These are phyloP conservation scores for Fusarium goolgardi DNA, from an alignment of 2,329 filamentous ascomycete genomes.

Conservation along the genomic window DNA sequence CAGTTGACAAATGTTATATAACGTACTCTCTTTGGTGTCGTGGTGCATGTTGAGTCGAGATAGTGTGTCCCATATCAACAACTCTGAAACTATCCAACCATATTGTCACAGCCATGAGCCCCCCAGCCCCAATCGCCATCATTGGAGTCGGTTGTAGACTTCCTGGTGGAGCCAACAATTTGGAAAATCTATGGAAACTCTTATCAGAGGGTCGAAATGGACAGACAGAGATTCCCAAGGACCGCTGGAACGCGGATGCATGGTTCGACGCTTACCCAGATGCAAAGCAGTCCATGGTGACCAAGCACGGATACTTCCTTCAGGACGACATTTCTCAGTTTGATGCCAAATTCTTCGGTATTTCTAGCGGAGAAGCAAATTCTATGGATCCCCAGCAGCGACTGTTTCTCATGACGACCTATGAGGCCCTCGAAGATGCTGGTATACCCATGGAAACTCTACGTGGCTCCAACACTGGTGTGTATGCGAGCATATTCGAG, in stretches of 20 bases:
- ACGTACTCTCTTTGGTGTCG: accelerated
- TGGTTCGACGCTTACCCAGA: constrained; percentile 12
- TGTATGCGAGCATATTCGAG: constrained; percentile 17
- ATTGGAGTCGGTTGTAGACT: constrained; percentile 10
- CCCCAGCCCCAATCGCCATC: constrained; percentile 5
- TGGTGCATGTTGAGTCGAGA: background rate
- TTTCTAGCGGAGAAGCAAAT: constrained; percentile 6
- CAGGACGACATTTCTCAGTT: constrained; percentile 16
- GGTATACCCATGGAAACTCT: constrained; percentile 7
- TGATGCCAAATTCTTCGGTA: constrained; percentile 12
- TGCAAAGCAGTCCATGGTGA: constrained; percentile 11
- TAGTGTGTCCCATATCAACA: background rate
- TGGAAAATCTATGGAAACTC: constrained; percentile 6
- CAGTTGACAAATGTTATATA: background rate
- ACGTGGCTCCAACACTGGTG: constrained; percentile 5
- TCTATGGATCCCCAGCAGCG: constrained; percentile 3
- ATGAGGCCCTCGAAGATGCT: constrained; percentile 13
- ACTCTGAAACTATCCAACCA: no score
- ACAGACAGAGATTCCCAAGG: constrained; percentile 7
- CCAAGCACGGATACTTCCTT: constrained; percentile 8
- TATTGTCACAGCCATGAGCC: background rate
- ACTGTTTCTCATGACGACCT: constrained; percentile 7
- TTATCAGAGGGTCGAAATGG: background rate
- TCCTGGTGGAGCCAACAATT: constrained; percentile 13
- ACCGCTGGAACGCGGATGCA: constrained; percentile 12